Evolutionary conservation across 495 filamentous ascomycete species (phyloP).

Genomic region (Cetradonia linearis): DNA sequence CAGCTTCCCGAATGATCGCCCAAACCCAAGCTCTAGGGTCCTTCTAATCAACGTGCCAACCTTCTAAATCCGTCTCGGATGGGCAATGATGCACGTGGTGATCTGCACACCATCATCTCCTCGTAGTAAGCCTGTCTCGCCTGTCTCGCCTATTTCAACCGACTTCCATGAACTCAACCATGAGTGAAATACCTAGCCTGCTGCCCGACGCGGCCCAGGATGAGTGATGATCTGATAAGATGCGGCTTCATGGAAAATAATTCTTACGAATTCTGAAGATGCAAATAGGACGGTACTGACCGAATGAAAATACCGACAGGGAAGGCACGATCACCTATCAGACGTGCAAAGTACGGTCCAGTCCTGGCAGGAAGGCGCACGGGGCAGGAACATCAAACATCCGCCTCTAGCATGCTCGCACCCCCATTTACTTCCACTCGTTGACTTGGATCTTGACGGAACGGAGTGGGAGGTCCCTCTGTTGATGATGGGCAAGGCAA

Average conservation of each 20-base stretch:
- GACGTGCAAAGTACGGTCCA: not conserved
- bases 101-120: conserved; percentile 12
- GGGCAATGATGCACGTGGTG: conserved; percentile 6
- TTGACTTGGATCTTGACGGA: not conserved
- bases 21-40: not conserved
- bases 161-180: not conserved
- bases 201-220: not conserved
- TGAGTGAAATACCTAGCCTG: not conserved
- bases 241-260: not conserved
- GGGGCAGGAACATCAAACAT: conserved; percentile 1
- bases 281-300: not conserved
- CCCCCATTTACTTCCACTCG: not conserved
- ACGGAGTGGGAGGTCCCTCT: not conserved
- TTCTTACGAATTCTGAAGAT: not conserved
- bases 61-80: not conserved
- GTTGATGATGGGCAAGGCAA: conserved; percentile 10
- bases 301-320: not conserved
- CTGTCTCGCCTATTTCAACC: too few species aligned
- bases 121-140: not conserved
- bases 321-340: not conserved
- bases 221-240: not conserved
- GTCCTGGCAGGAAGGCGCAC: conserved; percentile 2
- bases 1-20: conserved; percentile 6
- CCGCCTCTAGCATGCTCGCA: not conserved
- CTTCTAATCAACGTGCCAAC: not conserved